phyloP scores from a whole-genome alignment of 805 yeast species.

The Torulaspora delbrueckii region DNA sequence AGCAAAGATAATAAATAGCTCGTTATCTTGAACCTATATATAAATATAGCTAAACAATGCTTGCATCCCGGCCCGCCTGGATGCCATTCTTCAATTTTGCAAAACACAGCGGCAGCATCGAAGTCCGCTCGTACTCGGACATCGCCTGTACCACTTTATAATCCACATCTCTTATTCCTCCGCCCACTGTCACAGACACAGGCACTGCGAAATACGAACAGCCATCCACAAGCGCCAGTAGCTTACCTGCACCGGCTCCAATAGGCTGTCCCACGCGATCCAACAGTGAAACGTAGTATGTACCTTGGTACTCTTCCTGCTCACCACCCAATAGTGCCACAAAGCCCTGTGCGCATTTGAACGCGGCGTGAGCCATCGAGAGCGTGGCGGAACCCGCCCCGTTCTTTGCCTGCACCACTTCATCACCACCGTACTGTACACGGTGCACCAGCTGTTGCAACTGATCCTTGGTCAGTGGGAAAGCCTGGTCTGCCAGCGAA shows the following conservation, averaged over 20 bases:
- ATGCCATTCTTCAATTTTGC: conserved; percentile 23
- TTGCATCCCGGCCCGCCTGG: conserved; percentile 15
- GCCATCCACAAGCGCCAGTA: conserved; percentile 18
- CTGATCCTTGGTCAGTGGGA: conserved; percentile 33
- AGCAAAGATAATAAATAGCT: too few species aligned
- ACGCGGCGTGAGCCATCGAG: conserved; percentile 94
- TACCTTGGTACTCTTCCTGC: conserved; percentile 42
- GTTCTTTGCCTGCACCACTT: conserved; percentile 90
- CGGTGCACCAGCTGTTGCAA: conserved; percentile 68
- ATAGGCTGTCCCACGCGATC: conserved; percentile 45
- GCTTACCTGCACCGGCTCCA: conserved; percentile 20
- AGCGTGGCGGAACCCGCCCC: conserved; percentile 94
- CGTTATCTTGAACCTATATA: too few species aligned
- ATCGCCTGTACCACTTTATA: conserved; percentile 47
- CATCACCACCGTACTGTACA: conserved; percentile 96
- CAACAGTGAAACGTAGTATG: conserved; percentile 47
- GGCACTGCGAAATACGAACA: conserved; percentile 58
- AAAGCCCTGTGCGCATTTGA: conserved; percentile 59
- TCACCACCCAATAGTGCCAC: conserved; percentile 34
- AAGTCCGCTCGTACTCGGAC: conserved; percentile 48
- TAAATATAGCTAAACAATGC: background rate
- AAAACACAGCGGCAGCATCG: conserved; percentile 25
- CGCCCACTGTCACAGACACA: conserved; percentile 48
- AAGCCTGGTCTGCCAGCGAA: conserved; percentile 38
- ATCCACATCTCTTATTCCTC: conserved; percentile 50